phyloP scores from a whole-genome alignment of 208 protist genomes.

The Wallacemonas sp. region DNA sequence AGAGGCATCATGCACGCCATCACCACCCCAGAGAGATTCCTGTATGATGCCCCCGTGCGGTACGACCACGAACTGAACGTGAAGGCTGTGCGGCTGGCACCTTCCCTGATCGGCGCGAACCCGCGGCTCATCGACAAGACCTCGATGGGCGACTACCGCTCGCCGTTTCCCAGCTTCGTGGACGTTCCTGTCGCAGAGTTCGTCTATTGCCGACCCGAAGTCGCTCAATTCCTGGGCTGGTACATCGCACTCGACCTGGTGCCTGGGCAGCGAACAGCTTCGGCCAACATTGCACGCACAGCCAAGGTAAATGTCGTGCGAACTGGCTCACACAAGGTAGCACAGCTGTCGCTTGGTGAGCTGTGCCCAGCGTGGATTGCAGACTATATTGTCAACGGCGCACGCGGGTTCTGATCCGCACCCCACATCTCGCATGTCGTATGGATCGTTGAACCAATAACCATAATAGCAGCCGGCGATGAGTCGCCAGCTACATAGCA shows the following conservation, averaged over 20 bases:
- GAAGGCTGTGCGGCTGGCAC: not conserved
- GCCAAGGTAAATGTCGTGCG: too few species aligned
- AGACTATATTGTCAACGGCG: too few species aligned
- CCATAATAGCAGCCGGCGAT: too few species aligned
- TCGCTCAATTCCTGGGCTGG: constrained; percentile 2
- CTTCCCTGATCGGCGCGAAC: not conserved
- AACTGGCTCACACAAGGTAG: too few species aligned
- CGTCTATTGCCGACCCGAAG: not conserved
- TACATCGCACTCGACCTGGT: not conserved
- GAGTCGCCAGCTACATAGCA: too few species aligned
- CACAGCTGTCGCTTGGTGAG: too few species aligned
- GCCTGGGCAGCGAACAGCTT: constrained; percentile 33
- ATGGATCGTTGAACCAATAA: too few species aligned
- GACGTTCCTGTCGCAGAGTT: not conserved
- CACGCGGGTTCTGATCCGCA: too few species aligned
- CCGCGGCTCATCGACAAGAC: constrained; percentile 1
- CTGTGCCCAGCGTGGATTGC: too few species aligned
- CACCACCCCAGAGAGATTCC: not conserved
- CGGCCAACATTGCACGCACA: too few species aligned
- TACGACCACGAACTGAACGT: not conserved
- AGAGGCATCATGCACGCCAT: not conserved
- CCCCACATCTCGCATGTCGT: too few species aligned
- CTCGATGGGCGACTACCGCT: not conserved
- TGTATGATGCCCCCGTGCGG: not conserved
- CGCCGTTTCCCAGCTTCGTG: not conserved